phyloP scores from a whole-genome alignment of 164 flowering plant species.

The Annona squamosa region DNA sequence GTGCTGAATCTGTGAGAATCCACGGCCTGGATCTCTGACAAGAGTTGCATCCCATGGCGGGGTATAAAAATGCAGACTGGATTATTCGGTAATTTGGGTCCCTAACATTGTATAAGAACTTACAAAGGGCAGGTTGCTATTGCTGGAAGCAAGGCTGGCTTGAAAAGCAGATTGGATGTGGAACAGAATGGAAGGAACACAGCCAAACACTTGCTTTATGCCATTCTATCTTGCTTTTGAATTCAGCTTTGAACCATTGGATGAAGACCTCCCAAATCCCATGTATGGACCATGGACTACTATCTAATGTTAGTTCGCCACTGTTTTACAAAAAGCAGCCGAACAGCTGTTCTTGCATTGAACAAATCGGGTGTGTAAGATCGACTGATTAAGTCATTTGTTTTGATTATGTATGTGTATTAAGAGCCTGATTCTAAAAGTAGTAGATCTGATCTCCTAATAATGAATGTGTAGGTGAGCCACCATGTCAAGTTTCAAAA shows the following conservation, averaged over 20 bases:
- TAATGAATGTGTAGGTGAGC: neutral
- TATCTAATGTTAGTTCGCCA: too few relatives aligned
- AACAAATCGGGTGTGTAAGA: too few relatives aligned
- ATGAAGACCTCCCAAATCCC: conserved; percentile 35
- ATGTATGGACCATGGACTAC: conserved; percentile 16
- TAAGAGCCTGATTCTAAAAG: too few relatives aligned
- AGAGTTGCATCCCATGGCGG: neutral
- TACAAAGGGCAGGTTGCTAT: conserved; percentile 15
- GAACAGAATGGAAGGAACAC: conserved; percentile 14
- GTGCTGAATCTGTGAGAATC: neutral
- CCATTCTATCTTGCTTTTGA: conserved; percentile 46
- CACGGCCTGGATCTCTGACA: neutral
- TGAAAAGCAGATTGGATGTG: conserved; percentile 26
- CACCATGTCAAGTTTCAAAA: neutral
- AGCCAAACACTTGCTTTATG: conserved; percentile 56
- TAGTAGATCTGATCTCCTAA: too few relatives aligned
- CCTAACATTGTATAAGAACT: neutral
- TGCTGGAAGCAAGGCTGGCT: conserved; percentile 36
- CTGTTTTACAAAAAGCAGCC: too few relatives aligned
- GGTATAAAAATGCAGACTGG: neutral
- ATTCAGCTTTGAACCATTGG: conserved; percentile 24
- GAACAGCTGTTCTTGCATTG: too few relatives aligned
- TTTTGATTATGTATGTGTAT: too few relatives aligned
- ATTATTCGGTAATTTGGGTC: neutral
- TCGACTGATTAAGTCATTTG: too few relatives aligned